Evolutionary conservation across 2,329 filamentous ascomycete species (phyloP).

Genomic region (Tricladium varicosporioides): DNA sequence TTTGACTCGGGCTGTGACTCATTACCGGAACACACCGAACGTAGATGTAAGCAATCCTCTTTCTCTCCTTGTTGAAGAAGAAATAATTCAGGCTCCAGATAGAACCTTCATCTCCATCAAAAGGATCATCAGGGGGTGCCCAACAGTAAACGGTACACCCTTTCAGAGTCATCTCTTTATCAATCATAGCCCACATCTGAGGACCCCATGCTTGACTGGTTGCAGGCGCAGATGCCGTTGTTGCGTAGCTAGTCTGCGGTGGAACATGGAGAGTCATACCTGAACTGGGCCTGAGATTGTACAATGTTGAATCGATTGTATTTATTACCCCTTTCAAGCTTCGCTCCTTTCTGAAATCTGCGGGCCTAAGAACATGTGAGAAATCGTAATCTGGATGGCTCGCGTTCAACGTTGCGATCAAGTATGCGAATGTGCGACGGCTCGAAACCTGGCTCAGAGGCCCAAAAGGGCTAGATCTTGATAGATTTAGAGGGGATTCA

Average conservation of each 20-base stretch:
- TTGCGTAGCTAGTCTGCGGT: conserved; percentile 37
- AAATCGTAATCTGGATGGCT: conserved; percentile 98
- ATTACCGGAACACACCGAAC: conserved; percentile 83
- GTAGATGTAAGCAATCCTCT: conserved; percentile 92
- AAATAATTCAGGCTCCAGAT: conserved; percentile 98
- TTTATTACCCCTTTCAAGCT: conserved; percentile 80
- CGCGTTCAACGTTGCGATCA: conserved; percentile 95
- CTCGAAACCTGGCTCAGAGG: conserved; percentile 84
- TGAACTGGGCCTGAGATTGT: conserved; percentile 73
- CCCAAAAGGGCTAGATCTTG: conserved; percentile 87
- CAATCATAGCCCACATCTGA: conserved; percentile 86
- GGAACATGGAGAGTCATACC: conserved; percentile 38
- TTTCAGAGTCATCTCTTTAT: conserved; percentile 90
- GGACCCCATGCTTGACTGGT: conserved; percentile 74
- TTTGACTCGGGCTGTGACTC: conserved; percentile 56
- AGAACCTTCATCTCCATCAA: conserved; percentile 85
- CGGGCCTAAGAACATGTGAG: conserved; percentile 82
- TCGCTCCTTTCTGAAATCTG: conserved; percentile 85
- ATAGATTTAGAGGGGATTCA: conserved; percentile 65
- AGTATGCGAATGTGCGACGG: conserved; percentile 88
- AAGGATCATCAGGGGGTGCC: conserved; percentile 83
- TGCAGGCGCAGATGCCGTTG: conserved; percentile 39
- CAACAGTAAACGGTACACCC: conserved; percentile 91
- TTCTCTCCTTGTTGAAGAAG: conserved; percentile 91
- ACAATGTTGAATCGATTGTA: conserved; percentile 81